Conservation (phyloP, 2,329 filamentous ascomycete genomes). For the Aspergillus amoenus region DNA sequence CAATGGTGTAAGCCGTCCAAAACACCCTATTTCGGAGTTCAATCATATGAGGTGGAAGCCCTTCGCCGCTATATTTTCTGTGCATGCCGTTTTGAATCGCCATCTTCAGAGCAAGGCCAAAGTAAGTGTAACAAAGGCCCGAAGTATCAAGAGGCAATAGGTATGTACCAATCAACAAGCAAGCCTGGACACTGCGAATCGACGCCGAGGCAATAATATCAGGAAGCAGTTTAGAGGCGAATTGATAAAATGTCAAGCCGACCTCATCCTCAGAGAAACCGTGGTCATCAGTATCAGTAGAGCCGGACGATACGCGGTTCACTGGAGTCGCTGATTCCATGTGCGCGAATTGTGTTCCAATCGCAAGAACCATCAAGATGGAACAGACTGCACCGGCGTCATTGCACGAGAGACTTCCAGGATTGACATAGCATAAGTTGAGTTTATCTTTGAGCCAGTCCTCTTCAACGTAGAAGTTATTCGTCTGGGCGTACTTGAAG, state of each 20-base stretch:
- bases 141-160: conserved; percentile 57
- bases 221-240: conserved; percentile 54
- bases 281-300: conserved; percentile 31
- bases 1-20: conserved; percentile 59
- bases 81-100: conserved; percentile 64
- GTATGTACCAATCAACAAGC: conserved; percentile 57
- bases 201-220: conserved; percentile 59
- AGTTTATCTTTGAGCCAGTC: conserved; percentile 43
- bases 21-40: conserved; percentile 58
- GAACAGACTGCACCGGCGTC: conserved; percentile 43
- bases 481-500: conserved; percentile 45
- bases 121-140: conserved; percentile 58
- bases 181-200: conserved; percentile 59
- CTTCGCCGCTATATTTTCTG: conserved; percentile 50
- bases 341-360: conserved; percentile 47
- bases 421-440: conserved; percentile 38
- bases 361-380: conserved; percentile 44
- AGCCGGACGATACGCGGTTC: conserved; percentile 29
- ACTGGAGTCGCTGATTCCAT: conserved; percentile 39
- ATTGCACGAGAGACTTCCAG: conserved; percentile 34
- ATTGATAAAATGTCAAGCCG: conserved; percentile 57
- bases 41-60: conserved; percentile 48
- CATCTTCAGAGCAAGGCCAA: conserved; percentile 56
- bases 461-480: conserved; percentile 46
- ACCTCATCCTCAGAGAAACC: conserved; percentile 53